Percentiles rank a stretch among this genome's conserved stretches.
phyloP scores from a whole-genome alignment of 1,284 basidiomycete species.

The Ceratobasidium papillatum region DNA sequence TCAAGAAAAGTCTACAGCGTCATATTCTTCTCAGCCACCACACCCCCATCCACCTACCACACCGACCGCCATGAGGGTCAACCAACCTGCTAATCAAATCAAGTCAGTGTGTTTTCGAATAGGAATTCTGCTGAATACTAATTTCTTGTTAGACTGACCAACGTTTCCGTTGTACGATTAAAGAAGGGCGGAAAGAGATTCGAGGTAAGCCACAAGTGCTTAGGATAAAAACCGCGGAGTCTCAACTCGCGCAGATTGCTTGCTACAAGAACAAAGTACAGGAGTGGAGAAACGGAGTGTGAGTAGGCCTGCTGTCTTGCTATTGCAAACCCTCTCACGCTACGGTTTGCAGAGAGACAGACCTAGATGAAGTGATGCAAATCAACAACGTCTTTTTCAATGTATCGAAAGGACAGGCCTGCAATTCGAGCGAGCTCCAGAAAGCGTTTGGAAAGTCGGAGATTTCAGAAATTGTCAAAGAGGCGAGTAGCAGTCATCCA shows the following conservation, averaged over 20 bases:
- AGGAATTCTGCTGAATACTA: conserved; percentile 27
- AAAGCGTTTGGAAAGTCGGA: conserved; percentile 89
- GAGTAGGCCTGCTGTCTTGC: conserved; percentile 50
- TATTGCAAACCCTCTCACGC: conserved; percentile 3
- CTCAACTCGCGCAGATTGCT: conserved; percentile 71
- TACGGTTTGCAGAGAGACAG: conserved; percentile 73
- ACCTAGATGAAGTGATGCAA: conserved; percentile 95
- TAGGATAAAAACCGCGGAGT: neutral
- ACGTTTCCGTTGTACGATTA: conserved; percentile 93
- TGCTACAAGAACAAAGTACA: conserved; percentile 99
- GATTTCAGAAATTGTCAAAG: conserved; percentile 78
- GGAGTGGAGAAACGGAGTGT: conserved; percentile 94
- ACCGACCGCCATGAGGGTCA: conserved; percentile 61
- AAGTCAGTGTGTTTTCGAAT: conserved; percentile 61
- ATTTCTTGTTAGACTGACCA: conserved; percentile 74
- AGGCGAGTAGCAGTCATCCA: conserved; percentile 60
- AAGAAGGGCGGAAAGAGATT: conserved; percentile 98
- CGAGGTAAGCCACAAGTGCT: conserved; percentile 66
- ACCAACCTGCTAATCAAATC: conserved; percentile 88
- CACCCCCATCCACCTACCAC: neutral
- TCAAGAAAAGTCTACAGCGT: conserved; percentile 24
- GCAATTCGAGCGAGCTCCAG: conserved; percentile 87
- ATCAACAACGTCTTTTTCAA: conserved; percentile 96
- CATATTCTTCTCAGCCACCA: conserved; percentile 8
- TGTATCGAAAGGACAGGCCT: conserved; percentile 95